These are phyloP conservation scores for Thalassiosira livingstoniorum DNA, from an alignment of 352 stramenopile genomes.

Conservation along the genomic window DNA sequence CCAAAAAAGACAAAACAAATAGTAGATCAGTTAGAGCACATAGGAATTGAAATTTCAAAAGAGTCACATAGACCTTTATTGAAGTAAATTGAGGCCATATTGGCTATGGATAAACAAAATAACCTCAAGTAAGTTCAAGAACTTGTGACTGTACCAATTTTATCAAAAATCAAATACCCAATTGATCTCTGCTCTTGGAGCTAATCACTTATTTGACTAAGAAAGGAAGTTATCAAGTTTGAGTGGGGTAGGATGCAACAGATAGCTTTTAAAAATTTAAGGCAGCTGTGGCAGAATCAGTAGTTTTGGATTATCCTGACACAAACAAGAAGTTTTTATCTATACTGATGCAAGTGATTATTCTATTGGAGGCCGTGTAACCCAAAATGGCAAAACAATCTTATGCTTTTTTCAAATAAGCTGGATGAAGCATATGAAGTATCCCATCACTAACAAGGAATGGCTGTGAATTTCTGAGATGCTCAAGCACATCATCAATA, in stretches of 20 bases:
- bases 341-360: not conserved
- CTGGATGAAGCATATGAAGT: not conserved
- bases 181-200: too few species aligned
- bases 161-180: too few species aligned
- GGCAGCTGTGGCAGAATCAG: not conserved
- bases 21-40: too few species aligned
- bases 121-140: too few species aligned
- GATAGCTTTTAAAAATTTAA: not conserved
- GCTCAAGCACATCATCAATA: not conserved
- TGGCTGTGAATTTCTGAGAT: not conserved
- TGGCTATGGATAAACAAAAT: too few species aligned
- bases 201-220: not conserved
- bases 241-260: not conserved
- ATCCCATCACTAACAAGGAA: not conserved
- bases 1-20: too few species aligned
- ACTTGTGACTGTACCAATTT: too few species aligned
- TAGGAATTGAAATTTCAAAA: too few species aligned
- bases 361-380: not conserved
- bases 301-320: not conserved
- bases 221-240: not conserved
- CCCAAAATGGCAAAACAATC: not conserved
- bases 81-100: too few species aligned
- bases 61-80: too few species aligned
- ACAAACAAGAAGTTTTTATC: too few species aligned
- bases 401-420: not conserved